Evolutionary conservation across 75 land plant species (phyloP), one percentile per base, ranked within the genome.

Genomic region (Isoetes taiwanensis): DNA sequence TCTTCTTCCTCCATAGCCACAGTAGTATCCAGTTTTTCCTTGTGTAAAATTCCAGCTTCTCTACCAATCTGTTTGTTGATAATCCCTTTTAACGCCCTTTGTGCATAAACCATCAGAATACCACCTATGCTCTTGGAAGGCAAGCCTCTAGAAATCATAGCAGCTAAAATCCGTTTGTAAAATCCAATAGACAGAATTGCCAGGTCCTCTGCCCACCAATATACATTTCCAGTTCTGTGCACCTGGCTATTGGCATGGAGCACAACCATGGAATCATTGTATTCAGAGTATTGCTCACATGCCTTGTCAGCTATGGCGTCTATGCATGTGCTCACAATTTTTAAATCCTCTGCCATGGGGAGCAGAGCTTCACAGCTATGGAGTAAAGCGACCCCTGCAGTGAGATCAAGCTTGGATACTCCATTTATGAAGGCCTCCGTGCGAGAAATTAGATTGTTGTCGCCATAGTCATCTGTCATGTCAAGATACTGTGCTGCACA

Each of bases 141-240:
- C 9, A 90, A 62, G 3, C 69, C 86, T 39, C 74, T 70, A 34
- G 60, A n/a, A 38, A 71, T 72, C 88, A 90, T 80, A 46, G 80
- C 63, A 4, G 72, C 34, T 17, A 90, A 17, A 40, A 86, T 58
- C 54, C 73, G 67, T 31, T 68, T 66, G 63, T 82, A 78, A 52
- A 67, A 82, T 12, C 67, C 60, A 8, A 80, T 72, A 24, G 67
- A 50, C 9, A 90, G 58, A 24, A 63, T 69, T 4, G 84, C 65
- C 16, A 90, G 69, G 56, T 90, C 93, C 32, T 71, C 79, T 1
- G 82, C 76, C 97, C 97, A 90, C 97, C 93, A 90, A 23, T 46
- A n/a, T 6, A 19, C 50, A 6, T 19, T 6, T 19, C 25, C 25
- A 37, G 11, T 9, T 9, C 38, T 37, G 9, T 37, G 38, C 34